These are phyloP conservation scores for Lentinula novae-zelandiae DNA, from an alignment of 1,284 basidiomycete genomes.

Conservation along the genomic window DNA sequence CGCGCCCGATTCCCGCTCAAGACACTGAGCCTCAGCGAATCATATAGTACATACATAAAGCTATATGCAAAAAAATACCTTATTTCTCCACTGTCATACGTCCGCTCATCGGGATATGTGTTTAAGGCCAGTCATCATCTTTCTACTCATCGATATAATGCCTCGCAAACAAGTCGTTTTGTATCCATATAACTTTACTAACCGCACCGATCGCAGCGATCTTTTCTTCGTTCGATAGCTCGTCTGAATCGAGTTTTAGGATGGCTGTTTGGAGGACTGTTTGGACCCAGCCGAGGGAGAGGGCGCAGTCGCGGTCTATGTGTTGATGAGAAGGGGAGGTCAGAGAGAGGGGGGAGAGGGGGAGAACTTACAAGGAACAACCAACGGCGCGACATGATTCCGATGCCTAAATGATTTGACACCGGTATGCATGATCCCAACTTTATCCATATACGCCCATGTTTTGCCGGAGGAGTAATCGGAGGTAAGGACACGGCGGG, in stretches of 20 bases:
- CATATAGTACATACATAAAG: too few relatives aligned
- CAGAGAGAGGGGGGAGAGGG: neutral
- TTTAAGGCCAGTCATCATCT: too few relatives aligned
- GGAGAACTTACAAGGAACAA: conserved; percentile 28
- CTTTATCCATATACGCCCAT: conserved; percentile 49
- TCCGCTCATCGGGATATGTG: too few relatives aligned
- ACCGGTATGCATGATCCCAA: conserved; percentile 49
- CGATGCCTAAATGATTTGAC: conserved; percentile 38
- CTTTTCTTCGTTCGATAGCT: conserved; percentile 28
- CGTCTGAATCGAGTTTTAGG: conserved; percentile 24
- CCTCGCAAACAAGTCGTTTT: conserved; percentile 45
- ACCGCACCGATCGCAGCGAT: conserved; percentile 43
- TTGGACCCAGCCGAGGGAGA: conserved; percentile 30
- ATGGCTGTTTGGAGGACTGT: conserved; percentile 29
- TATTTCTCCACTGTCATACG: too few relatives aligned
- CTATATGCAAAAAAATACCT: too few relatives aligned
- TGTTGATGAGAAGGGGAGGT: neutral
- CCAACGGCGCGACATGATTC: conserved; percentile 25
- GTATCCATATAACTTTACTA: conserved; percentile 39
- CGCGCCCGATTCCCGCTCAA: too few relatives aligned
- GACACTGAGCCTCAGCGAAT: too few relatives aligned
- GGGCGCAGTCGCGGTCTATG: conserved; percentile 29
- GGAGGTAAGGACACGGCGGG: conserved; percentile 33
- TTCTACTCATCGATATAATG: conserved; percentile 33
- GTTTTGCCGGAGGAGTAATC: conserved; percentile 39